Evolutionary conservation across 306 rosid species (phyloP).

Genomic region (Crotalaria pallida): DNA sequence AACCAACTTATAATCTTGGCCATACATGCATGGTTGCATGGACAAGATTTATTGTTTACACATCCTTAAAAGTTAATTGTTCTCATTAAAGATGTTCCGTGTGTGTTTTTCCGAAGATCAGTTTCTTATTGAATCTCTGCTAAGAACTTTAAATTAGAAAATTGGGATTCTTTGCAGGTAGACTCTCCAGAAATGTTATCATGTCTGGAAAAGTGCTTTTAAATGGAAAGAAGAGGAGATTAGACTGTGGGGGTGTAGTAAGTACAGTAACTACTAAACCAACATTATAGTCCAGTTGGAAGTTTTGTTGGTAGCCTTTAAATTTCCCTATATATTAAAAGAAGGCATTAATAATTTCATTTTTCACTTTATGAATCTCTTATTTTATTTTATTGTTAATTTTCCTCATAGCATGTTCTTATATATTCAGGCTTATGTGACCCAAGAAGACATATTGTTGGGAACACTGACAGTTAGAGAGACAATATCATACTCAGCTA

Average conservation of each 20-base stretch:
- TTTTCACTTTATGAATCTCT: background rate
- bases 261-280: conserved; percentile 41
- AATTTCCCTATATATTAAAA: background rate
- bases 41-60: no score
- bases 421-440: conserved; percentile 69
- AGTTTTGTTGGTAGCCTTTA: background rate
- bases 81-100: no score
- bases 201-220: conserved; percentile 80
- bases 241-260: conserved; percentile 66
- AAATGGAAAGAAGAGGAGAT: conserved; percentile 64
- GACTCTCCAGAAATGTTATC: conserved; percentile 66
- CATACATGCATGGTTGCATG: no score
- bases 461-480: conserved; percentile 90
- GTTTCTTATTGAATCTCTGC: background rate
- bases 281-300: background rate
- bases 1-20: no score
- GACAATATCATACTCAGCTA: conserved; percentile 73
- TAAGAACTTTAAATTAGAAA: background rate
- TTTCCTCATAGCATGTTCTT: background rate
- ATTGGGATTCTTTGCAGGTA: conserved; percentile 44
- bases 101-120: no score
- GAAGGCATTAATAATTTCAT: background rate
- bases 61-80: no score
- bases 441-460: conserved; percentile 77
- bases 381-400: background rate